phyloP scores from a whole-genome alignment of 176 grass and related monocot species.

The Tillandsia fasciculata region DNA sequence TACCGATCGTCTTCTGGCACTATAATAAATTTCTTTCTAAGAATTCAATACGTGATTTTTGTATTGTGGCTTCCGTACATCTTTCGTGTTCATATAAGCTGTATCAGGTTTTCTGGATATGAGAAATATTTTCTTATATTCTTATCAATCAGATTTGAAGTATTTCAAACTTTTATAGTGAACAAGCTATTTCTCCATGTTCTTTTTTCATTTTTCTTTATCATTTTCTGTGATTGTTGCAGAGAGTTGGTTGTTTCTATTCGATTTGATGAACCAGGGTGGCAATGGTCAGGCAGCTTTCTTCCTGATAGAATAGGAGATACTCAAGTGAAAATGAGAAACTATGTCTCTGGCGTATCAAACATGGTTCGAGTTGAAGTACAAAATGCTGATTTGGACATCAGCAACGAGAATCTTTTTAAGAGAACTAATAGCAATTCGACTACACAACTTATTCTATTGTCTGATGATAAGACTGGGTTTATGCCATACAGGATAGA shows the following conservation, averaged over 20 bases:
- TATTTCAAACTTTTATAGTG: background rate
- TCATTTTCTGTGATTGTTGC: constrained; percentile 24
- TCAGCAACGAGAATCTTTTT: constrained; percentile 35
- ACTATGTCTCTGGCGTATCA: constrained; percentile 62
- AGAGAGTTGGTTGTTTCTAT: constrained; percentile 85
- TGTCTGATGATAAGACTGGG: constrained; percentile 93
- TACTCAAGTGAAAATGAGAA: constrained; percentile 93
- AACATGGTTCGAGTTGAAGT: constrained; percentile 97
- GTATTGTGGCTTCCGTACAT: no score
- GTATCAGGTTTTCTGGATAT: background rate
- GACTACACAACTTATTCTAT: constrained; percentile 74
- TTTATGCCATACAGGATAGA: constrained; percentile 95
- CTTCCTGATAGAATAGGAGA: constrained; percentile 80
- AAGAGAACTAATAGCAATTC: constrained; percentile 60
- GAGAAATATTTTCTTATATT: background rate
- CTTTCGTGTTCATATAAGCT: no score
- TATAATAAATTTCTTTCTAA: background rate
- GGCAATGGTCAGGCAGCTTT: constrained; percentile 96
- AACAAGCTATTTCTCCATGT: background rate
- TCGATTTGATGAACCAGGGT: constrained; percentile 87
- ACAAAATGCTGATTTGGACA: constrained; percentile 76
- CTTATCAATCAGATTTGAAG: background rate
- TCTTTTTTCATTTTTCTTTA: constrained; percentile 17
- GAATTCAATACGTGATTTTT: background rate
- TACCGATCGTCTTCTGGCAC: background rate